Conservation (phyloP, 768 basidiomycete genomes). For the Tylopilus subfusipes region DNA sequence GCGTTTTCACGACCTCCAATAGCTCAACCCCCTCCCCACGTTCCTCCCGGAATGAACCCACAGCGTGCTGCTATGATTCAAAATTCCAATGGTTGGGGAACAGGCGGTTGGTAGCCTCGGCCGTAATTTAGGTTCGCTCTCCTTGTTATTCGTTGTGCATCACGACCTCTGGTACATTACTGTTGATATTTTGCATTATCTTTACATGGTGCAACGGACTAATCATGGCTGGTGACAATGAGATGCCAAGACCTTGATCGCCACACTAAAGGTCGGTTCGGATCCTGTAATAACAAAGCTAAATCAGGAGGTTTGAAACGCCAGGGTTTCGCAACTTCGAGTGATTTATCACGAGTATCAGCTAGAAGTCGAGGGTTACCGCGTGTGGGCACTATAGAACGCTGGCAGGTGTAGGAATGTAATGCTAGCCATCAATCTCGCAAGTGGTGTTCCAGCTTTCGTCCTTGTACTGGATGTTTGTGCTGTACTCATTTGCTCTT, state of each 20-base stretch:
- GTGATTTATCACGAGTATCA: neutral
- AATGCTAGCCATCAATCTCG: constrained; percentile 10
- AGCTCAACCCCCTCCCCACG: constrained; percentile 41
- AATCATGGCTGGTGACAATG: neutral
- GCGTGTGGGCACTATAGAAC: neutral
- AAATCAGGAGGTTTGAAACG: neutral
- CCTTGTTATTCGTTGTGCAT: constrained; percentile 16
- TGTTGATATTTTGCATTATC: constrained; percentile 20
- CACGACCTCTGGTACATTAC: constrained; percentile 17
- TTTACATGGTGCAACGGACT: constrained; percentile 19
- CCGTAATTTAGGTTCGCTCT: constrained; percentile 15
- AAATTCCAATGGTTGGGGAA: constrained; percentile 38
- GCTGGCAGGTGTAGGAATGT: neutral
- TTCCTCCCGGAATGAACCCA: constrained; percentile 63
- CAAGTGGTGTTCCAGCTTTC: constrained; percentile 38
- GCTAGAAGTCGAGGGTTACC: too few relatives aligned
- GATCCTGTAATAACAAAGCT: too few relatives aligned
- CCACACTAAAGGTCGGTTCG: neutral
- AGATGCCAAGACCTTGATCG: neutral
- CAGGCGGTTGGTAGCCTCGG: constrained; percentile 31
- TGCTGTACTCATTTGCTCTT: constrained; percentile 26
- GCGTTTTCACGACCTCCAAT: constrained; percentile 39
- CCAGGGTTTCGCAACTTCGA: neutral
- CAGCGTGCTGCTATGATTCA: constrained; percentile 66
- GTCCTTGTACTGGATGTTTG: constrained; percentile 29